Evolutionary conservation across 2,329 filamentous ascomycete species (phyloP), one percentile per base, ranked within the genome.

Genomic region (Tolypocladium endophyticum): DNA sequence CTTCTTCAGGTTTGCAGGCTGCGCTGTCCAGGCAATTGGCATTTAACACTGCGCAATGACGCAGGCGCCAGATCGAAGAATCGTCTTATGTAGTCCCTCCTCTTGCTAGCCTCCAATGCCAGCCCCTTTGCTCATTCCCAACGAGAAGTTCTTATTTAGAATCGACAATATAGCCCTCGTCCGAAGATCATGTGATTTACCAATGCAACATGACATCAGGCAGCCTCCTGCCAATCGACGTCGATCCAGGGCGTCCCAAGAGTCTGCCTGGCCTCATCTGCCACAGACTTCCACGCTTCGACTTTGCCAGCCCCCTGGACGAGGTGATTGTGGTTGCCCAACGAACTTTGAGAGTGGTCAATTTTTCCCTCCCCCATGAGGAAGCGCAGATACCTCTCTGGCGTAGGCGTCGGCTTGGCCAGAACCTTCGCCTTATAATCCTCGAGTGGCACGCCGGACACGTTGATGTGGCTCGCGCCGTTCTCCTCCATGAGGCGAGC

Each of bases 361-460:
- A 73, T 69, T 47, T 67, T 69, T 0, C 67, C 66, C 41, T 72
- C 70, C 0, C 67, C 70, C 69, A 74, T 73, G 60, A 73, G 56
- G 53, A 73, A 74, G 33, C 71, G 62, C 59, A 74, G 36, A 59
- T 64, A 72, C 36, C 57, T 54, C 36, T 67, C 67, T 1, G 71
- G 68, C 43, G 61, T 67, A 1, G 64, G 65, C 3, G 60, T 18
- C n/a, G 60, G 58, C 9, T 59, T 57, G 38, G 55, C 55, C 28
- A 67, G 59, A 4, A 65, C 64, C 43, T 66, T 59, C 23, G 59
- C 58, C 60, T 69, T 70, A 61, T 68, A 73, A 45, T 61, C 50
- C 12, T 59, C 53, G 20, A 71, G 60, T 7, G 65, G 65, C 18
- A 69, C 47, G 38, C 63, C 63, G 4, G 58, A 62, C 12, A 71